These are phyloP conservation scores for Phaeophleospora eucalypticola DNA, from an alignment of 2,329 filamentous ascomycete species.

Conservation along the genomic window DNA sequence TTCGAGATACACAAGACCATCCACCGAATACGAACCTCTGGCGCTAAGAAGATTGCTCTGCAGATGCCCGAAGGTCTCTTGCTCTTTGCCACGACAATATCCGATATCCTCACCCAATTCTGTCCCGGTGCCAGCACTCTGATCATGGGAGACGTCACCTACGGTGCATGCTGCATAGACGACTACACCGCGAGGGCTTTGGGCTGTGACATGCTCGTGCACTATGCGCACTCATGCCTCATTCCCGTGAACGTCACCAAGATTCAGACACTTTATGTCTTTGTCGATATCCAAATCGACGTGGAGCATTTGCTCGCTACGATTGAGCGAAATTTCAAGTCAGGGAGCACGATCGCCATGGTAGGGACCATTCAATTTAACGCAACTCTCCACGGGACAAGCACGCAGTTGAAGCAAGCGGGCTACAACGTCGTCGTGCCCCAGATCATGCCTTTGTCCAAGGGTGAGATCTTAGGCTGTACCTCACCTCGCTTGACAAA, in stretches of 20 bases:
- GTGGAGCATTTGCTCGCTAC: constrained; percentile 80
- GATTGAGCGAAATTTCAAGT: constrained; percentile 79
- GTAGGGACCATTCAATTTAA: constrained; percentile 99
- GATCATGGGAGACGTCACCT: constrained; percentile 99
- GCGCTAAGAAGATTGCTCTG: constrained; percentile 79
- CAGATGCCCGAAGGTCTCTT: constrained; percentile 96
- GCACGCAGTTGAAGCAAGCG: constrained; percentile 70
- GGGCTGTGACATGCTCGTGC: constrained; percentile 88
- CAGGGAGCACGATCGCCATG: constrained; percentile 82
- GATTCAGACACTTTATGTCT: constrained; percentile 96
- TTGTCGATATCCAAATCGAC: constrained; percentile 97
- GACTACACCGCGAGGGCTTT: constrained; percentile 94
- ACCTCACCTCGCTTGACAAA: constrained; percentile 72
- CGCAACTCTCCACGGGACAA: constrained; percentile 85
- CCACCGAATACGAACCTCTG: constrained; percentile 78
- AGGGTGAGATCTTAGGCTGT: constrained; percentile 95
- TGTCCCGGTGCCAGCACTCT: constrained; percentile 87
- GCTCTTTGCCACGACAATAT: constrained; percentile 94
- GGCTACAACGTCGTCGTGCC: constrained; percentile 85
- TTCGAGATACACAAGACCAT: constrained; percentile 99
- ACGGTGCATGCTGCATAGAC: constrained; percentile 97
- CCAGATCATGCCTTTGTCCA: constrained; percentile 87
- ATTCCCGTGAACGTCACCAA: constrained; percentile 95
- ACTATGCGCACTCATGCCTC: constrained; percentile 95
- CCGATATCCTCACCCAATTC: constrained; percentile 91